Evolutionary conservation across 2,329 filamentous ascomycete species (phyloP), one percentile per base, ranked within the genome.

Genomic region (Microcyclospora pomicola): DNA sequence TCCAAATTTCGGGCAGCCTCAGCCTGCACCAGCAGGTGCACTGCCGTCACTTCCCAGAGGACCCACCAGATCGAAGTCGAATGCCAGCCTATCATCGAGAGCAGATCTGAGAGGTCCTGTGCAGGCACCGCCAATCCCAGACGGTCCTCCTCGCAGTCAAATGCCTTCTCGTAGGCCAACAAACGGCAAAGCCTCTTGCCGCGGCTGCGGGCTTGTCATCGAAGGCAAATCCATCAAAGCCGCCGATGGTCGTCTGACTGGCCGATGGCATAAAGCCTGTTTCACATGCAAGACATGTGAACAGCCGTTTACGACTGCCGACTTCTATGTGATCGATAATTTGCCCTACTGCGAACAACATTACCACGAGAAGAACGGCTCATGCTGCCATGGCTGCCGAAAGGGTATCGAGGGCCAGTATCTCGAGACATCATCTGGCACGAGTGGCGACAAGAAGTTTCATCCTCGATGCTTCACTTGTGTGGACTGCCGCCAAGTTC

Each of bases 391-490:
- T 12, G 72, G 71, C 24, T 98, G 91, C 59, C 73, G 82, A 46
- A 67, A 68, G 9, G 91, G 91, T 11, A 96, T 98, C 48, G 91
- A 98, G 60, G 91, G 91, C 0, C 80, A 87, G 49, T 98, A 93
- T 52, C 68, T 95, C 29, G 86, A 94, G 57, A 92, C 91, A 24
- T 52, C 45, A 19, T 35, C 28, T 27, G 41, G 45, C n/a, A 42
- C 36, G 15, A 45, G 42, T 15, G 82, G 85, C 50, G 66, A 70
- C 27, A 71, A 76, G 49, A 95, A 95, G 58, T 91, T 86, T 60
- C 91, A 98, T 58, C 75, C 84, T 0, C 68, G 73, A 6, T 98
- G 91, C 62, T 84, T 98, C 62, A 79, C 77, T 35, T 96, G 91
- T 56, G 71, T 72, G 35, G 80, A 84, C 48, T 96, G 88, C 55